Percentiles rank a stretch among this genome's conserved stretches.
phyloP scores from a whole-genome alignment of 495 filamentous ascomycete genomes.

The Penicillium subrubescens region DNA sequence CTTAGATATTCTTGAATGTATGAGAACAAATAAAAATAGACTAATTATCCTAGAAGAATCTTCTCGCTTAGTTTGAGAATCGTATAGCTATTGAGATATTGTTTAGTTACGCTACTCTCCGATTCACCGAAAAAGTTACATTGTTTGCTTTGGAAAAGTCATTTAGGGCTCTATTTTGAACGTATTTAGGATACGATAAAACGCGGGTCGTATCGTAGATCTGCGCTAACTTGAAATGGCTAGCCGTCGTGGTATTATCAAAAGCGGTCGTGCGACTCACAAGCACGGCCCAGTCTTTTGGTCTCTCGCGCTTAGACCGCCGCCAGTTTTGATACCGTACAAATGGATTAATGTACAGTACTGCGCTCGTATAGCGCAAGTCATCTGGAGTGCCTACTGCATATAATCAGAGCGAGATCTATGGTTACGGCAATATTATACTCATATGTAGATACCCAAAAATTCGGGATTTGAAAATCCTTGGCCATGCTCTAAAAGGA shows the following conservation, averaged over 20 bases:
- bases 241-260: background rate
- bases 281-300: background rate
- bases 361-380: background rate
- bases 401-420: background rate
- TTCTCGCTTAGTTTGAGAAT: too few relatives aligned
- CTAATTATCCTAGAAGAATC: too few relatives aligned
- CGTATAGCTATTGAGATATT: too few relatives aligned
- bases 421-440: background rate
- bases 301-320: background rate
- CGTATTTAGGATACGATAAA: background rate
- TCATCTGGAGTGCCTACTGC: background rate
- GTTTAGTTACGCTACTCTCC: too few relatives aligned
- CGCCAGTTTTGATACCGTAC: background rate
- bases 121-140: too few relatives aligned
- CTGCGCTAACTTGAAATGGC: background rate
- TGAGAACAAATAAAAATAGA: too few relatives aligned
- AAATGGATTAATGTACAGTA: background rate
- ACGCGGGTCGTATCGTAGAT: background rate
- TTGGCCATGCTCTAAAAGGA: too few relatives aligned
- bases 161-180: too few relatives aligned
- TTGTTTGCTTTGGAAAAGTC: too few relatives aligned
- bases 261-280: background rate
- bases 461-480: background rate
- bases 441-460: background rate
- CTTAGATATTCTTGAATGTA: too few relatives aligned